Evolutionary conservation across 352 stramenopile species (phyloP).

Genomic region (Pythium biforme): DNA sequence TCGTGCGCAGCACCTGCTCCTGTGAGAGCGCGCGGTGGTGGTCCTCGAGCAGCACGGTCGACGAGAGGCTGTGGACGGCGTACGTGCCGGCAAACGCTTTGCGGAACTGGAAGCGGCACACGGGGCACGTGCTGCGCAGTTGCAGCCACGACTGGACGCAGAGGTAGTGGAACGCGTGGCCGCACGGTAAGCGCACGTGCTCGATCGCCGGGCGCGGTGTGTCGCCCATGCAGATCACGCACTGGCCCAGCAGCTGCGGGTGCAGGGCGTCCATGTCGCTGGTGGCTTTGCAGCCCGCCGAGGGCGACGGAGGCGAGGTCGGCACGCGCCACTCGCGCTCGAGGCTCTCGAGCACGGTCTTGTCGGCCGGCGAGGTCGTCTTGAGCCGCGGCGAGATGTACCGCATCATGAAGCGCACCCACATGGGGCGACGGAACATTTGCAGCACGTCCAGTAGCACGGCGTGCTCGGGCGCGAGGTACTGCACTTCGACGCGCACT

Average conservation of each 20-base stretch:
- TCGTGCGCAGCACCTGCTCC: constrained; percentile 23
- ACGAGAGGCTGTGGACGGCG: constrained; percentile 43
- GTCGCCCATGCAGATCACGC: constrained; percentile 89
- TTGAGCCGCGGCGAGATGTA: constrained; percentile 66
- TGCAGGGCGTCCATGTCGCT: not conserved
- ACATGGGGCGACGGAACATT: constrained; percentile 55
- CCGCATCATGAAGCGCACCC: constrained; percentile 60
- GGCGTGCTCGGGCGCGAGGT: constrained; percentile 45
- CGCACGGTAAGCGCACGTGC: constrained; percentile 80
- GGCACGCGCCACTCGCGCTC: constrained; percentile 26
- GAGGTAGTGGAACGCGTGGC: constrained; percentile 88
- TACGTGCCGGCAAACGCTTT: constrained; percentile 59
- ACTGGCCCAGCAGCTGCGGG: constrained; percentile 33
- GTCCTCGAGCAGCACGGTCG: constrained; percentile 36
- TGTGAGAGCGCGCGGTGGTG: constrained; percentile 26
- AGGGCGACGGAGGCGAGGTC: not conserved
- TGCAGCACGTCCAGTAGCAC: constrained; percentile 47
- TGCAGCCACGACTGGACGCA: constrained; percentile 92
- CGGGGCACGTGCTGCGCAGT: constrained; percentile 88
- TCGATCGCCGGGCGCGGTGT: constrained; percentile 28
- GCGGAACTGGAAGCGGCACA: constrained; percentile 89
- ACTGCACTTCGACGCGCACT: constrained; percentile 59
- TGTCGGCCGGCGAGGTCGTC: constrained; percentile 45
- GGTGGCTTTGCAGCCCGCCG: not conserved
- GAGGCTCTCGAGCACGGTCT: constrained; percentile 39